Percentiles rank a stretch among this genome's conserved stretches.
phyloP scores from a whole-genome alignment of 108 stramenopile species.

The Phaeodactylum tricornutum region DNA sequence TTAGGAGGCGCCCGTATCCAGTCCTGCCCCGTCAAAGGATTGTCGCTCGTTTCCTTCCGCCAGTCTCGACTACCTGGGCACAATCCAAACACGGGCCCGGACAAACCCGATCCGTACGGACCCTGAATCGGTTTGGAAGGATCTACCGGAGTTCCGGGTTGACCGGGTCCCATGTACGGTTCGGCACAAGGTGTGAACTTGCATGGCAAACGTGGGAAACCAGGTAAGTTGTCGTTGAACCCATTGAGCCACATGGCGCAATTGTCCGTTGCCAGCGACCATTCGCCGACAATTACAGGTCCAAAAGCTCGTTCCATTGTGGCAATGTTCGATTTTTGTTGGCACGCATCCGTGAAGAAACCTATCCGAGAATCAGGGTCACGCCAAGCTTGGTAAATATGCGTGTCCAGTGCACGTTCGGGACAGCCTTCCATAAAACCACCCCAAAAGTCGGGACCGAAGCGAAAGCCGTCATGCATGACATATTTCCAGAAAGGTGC shows the following conservation, averaged over 20 bases:
- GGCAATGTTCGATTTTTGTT: slow-evolving; percentile 54
- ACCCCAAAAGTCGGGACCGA: slow-evolving; percentile 82
- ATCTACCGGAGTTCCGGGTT: slow-evolving; percentile 86
- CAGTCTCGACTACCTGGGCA: slow-evolving; percentile 80
- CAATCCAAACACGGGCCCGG: slow-evolving; percentile 54
- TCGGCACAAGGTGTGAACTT: slow-evolving; percentile 69
- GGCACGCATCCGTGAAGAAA: slow-evolving; percentile 77
- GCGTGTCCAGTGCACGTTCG: slow-evolving; percentile 37
- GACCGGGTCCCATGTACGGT: slow-evolving; percentile 80
- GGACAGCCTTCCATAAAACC: slow-evolving; percentile 76
- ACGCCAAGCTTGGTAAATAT: slow-evolving; percentile 91
- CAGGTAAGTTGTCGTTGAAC: slow-evolving; percentile 83
- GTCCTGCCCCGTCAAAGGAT: slow-evolving; percentile 42
- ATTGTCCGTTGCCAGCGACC: slow-evolving; percentile 89
- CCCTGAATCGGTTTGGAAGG: slow-evolving; percentile 58
- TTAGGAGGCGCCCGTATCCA: slow-evolving; percentile 66
- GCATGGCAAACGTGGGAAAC: slow-evolving; percentile 74
- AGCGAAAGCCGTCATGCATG: slow-evolving; percentile 91
- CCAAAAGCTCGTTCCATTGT: slow-evolving; percentile 78
- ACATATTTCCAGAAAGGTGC: slow-evolving; percentile 92
- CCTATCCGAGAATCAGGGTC: slow-evolving; percentile 64
- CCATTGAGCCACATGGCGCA: slow-evolving; percentile 95
- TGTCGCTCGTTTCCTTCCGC: slow-evolving; percentile 52
- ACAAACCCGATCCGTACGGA: slow-evolving; percentile 84
- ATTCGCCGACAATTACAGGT: slow-evolving; percentile 87